Evolutionary conservation across 78 protist species (phyloP).

Genomic region (Cavenderia fasciculata): DNA sequence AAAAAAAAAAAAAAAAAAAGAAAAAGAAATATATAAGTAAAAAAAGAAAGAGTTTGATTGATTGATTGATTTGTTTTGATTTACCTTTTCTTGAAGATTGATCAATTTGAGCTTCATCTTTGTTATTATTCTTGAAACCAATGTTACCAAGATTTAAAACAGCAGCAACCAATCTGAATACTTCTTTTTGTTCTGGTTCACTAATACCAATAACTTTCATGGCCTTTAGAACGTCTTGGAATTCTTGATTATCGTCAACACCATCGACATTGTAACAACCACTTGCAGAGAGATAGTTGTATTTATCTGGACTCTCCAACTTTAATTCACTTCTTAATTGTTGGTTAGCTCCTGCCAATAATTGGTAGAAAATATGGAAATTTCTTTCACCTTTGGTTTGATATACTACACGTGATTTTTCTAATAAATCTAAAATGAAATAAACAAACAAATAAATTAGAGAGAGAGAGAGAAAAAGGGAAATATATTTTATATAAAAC

Average conservation of each 20-base stretch:
- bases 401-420: conserved; percentile 78
- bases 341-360: conserved; percentile 70
- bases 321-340: conserved; percentile 62
- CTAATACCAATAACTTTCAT: conserved; percentile 88
- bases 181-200: conserved; percentile 61
- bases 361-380: conserved; percentile 83
- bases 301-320: conserved; percentile 77
- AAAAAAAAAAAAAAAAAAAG: background rate
- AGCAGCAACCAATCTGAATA: conserved; percentile 87
- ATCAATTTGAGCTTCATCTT: conserved; percentile 79
- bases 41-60: background rate
- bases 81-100: conserved; percentile 29
- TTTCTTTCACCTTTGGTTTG: conserved; percentile 71
- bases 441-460: too few relatives aligned
- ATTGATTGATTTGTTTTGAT: background rate
- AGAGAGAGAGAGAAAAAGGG: too few relatives aligned
- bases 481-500: conserved; percentile 32
- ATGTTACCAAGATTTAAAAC: conserved; percentile 92
- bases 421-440: conserved; percentile 39
- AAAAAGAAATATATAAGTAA: background rate
- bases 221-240: conserved; percentile 79
- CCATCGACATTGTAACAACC: conserved; percentile 85
- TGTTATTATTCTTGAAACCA: conserved; percentile 68
- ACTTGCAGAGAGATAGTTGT: conserved; percentile 52
- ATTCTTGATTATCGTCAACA: conserved; percentile 89